phyloP scores from a whole-genome alignment of 2,329 filamentous ascomycete species.

The Periconia digitata region DNA sequence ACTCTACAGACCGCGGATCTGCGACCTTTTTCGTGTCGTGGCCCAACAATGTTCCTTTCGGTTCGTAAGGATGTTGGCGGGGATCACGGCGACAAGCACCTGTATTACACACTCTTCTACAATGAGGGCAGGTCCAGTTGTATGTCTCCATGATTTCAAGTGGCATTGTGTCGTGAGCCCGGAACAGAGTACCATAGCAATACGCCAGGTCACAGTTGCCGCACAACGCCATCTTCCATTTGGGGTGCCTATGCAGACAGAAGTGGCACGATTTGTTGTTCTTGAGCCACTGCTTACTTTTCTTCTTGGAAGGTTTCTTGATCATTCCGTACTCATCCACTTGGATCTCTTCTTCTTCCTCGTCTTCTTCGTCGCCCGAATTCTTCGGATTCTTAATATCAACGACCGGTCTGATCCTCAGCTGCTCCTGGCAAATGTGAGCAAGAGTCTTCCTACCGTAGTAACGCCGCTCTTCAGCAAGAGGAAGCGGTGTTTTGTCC shows the following conservation, averaged over 20 bases:
- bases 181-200: constrained; percentile 90
- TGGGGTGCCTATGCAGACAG: constrained; percentile 76
- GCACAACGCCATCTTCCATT: constrained; percentile 84
- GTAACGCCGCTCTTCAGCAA: constrained; percentile 69
- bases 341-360: constrained; percentile 57
- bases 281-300: constrained; percentile 52
- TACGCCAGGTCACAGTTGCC: constrained; percentile 75
- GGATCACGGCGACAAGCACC: constrained; percentile 70
- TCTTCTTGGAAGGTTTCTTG: constrained; percentile 66
- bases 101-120: constrained; percentile 83
- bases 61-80: constrained; percentile 77
- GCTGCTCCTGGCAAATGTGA: constrained; percentile 90
- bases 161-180: constrained; percentile 89
- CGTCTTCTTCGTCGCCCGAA: constrained; percentile 49
- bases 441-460: constrained; percentile 78
- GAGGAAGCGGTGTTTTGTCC: constrained; percentile 66
- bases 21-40: constrained; percentile 90
- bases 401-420: constrained; percentile 76
- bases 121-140: constrained; percentile 87
- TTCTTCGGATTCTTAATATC: constrained; percentile 69
- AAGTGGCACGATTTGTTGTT: constrained; percentile 72
- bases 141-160: constrained; percentile 77
- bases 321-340: constrained; percentile 65
- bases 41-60: constrained; percentile 83
- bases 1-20: constrained; percentile 87